Evolutionary conservation across 768 basidiomycete genomes (phyloP), one percentile per base, ranked within the genome.

Genomic region (Fibroporia radiculosa): DNA sequence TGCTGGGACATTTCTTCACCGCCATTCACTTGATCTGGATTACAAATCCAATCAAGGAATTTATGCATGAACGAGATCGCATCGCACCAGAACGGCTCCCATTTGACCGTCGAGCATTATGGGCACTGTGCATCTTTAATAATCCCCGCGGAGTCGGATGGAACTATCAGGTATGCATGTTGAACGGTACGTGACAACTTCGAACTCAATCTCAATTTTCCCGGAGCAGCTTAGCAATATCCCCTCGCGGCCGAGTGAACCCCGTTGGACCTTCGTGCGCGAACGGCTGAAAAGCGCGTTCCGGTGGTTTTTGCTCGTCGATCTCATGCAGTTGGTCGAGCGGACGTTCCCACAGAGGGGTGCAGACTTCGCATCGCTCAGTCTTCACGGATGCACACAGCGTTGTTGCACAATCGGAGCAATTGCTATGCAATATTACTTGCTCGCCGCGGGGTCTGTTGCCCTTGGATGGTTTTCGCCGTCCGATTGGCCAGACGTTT

Each of bases 401-500:
- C n/a, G n/a, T n/a, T n/a, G n/a, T n/a, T n/a, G n/a, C n/a, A n/a
- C n/a, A n/a, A 34, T 44, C 11, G 19, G 25, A 14, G 19, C 34
- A 24, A 35, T 49, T 13, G 31, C 25, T 18, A 29, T 49, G 31
- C 19, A 22, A 10, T 25, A 45, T 25, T 16, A 19, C 4, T 4
- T 41, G 22, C 13, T 52, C 10, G 28, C 45, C 11, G 25, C 44
- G 4, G 16, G 48, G 11, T 20, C n/a, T 23, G 57, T 58, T 6
- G 49, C 42, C 6, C 40, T 52, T 5, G 45, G 43, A 3, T 20
- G 47, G 4, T 59, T 59, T 16, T 36, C 61, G 18, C 66, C 67
- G 0, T 48, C 53, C n/a, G 60, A 63, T 24, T 74, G 71, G 70
- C 67, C 69, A 1, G 59, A 56, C 18, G n/a, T 68, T 6, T 72